A percentile compares a stretch with the other conserved stretches of the same genome.
These are phyloP conservation scores for Talaromyces rugulosus DNA, from an alignment of 2,329 filamentous ascomycete species.

Conservation along the genomic window DNA sequence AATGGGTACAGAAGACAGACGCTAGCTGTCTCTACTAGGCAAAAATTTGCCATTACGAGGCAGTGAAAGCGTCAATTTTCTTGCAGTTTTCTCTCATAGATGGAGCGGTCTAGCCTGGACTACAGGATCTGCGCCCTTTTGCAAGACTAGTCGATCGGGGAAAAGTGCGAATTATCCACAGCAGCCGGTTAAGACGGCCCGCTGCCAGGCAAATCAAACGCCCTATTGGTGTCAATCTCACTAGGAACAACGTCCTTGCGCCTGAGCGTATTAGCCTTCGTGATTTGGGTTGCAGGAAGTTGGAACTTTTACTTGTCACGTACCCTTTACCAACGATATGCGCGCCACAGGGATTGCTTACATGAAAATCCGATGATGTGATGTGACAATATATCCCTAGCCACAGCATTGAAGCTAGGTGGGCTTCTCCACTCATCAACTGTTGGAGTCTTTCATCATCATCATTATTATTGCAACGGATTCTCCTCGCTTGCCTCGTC, in stretches of 20 bases:
- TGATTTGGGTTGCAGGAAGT: neutral
- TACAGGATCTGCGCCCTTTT: neutral
- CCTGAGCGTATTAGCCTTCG: neutral
- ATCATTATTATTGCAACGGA: neutral
- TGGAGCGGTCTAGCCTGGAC: neutral
- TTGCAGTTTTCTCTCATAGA: neutral
- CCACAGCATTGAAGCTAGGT: neutral
- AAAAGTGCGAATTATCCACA: neutral
- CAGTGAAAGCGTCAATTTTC: neutral
- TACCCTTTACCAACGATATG: neutral
- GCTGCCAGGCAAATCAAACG: neutral
- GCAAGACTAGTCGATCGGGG: neutral
- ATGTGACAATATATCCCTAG: neutral
- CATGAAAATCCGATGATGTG: neutral
- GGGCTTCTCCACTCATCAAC: neutral
- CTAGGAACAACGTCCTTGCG: neutral
- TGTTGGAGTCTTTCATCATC: neutral
- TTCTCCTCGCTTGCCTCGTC: neutral
- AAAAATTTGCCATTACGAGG: neutral
- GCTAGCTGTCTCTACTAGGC: neutral
- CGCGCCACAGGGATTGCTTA: neutral
- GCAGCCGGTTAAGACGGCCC: neutral
- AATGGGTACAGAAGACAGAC: neutral
- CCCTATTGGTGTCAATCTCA: neutral
- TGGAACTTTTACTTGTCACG: neutral